Evolutionary conservation across 805 yeast species (phyloP).

Genomic region (Sporopachydermia lactativora): DNA sequence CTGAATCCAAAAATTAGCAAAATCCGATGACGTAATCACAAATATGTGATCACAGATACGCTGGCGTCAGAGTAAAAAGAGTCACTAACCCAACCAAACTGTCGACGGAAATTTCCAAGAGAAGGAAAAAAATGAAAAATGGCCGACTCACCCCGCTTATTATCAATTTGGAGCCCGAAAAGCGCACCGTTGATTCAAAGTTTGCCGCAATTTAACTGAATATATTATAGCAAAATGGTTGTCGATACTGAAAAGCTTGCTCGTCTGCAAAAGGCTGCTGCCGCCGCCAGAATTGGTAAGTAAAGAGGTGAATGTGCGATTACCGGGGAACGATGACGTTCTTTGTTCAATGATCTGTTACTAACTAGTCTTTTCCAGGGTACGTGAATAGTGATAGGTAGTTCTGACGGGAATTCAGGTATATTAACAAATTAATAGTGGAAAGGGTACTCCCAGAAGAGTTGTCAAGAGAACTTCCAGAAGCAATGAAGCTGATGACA

Average conservation of each 20-base stretch:
- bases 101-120: background rate
- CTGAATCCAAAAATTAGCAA: too few relatives aligned
- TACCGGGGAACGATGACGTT: too few relatives aligned
- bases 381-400: background rate
- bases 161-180: too few relatives aligned
- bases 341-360: too few relatives aligned
- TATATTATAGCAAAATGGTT: conserved; percentile 39
- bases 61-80: background rate
- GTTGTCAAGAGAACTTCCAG: conserved; percentile 74
- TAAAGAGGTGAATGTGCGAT: too few relatives aligned
- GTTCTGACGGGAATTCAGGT: conserved; percentile 21
- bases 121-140: background rate
- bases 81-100: background rate
- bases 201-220: too few relatives aligned
- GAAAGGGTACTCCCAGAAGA: conserved; percentile 65
- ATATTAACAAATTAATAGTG: conserved; percentile 21
- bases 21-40: background rate
- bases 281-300: conserved; percentile 68
- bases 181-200: too few relatives aligned
- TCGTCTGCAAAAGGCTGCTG: conserved; percentile 74
- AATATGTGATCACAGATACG: background rate
- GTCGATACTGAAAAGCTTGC: conserved; percentile 91
- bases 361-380: background rate
- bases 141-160: too few relatives aligned
- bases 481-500: conserved; percentile 52